phyloP scores from a whole-genome alignment of 257 asterid species.

The Ilex aquifolium region DNA sequence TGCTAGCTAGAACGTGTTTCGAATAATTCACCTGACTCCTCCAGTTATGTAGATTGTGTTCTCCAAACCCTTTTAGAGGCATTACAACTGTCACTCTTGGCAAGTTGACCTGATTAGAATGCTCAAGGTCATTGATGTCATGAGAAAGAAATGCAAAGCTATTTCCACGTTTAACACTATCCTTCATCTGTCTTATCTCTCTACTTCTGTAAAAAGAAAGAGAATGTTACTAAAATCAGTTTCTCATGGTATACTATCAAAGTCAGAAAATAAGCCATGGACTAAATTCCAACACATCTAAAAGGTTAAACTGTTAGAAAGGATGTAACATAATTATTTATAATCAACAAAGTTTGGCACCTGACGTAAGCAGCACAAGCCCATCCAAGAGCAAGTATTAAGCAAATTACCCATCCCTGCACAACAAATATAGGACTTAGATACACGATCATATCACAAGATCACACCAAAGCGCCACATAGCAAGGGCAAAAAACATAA shows the following conservation, averaged over 20 bases:
- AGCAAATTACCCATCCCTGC: slow-evolving; percentile 83
- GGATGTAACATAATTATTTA: neutral
- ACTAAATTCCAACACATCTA: neutral
- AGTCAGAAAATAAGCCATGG: slow-evolving; percentile 4
- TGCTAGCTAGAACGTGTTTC: too few species aligned
- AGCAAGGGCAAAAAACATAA: slow-evolving; percentile 3
- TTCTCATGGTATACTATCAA: slow-evolving; percentile 10
- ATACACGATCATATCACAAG: neutral
- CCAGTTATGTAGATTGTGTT: slow-evolving; percentile 98
- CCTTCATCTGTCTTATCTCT: slow-evolving; percentile 65
- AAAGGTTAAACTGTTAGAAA: too few species aligned
- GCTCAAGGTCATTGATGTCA: slow-evolving; percentile 77
- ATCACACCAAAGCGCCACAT: neutral
- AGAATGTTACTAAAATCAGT: slow-evolving; percentile 10
- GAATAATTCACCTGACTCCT: slow-evolving; percentile 69
- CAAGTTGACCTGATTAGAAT: slow-evolving; percentile 68
- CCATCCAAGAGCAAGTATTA: slow-evolving; percentile 94
- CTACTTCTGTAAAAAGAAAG: slow-evolving; percentile 54
- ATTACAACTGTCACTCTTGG: slow-evolving; percentile 90
- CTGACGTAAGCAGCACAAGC: slow-evolving; percentile 85
- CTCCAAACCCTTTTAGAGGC: slow-evolving; percentile 99
- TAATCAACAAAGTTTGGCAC: slow-evolving; percentile 28
- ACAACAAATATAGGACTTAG: slow-evolving; percentile 14
- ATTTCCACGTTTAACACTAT: slow-evolving; percentile 55
- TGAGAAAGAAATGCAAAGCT: slow-evolving; percentile 65